Base-by-base conservation (phyloP, 2,329 filamentous ascomycete species). In the Aureobasidium sp. region DNA sequence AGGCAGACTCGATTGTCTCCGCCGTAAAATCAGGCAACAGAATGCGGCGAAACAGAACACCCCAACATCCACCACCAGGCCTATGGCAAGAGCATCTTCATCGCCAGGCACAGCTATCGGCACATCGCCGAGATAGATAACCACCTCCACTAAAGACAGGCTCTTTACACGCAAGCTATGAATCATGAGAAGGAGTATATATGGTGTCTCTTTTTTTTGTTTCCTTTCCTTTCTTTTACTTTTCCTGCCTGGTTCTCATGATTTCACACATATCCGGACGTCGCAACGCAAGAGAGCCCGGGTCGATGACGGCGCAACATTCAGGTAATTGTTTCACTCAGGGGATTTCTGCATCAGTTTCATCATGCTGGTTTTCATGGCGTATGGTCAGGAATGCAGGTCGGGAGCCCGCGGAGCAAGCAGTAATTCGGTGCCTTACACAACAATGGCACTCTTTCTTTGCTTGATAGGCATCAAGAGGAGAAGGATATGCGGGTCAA, bases 21-120 rank as follows among this genome's bases (percentile, higher is more conserved):
- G 60, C 10, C 50, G 59, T 21, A 64, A 64, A 59, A 50, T 64
- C 39, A 47, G 39, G 25, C 51, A 50, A 25, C 63, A 64, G 36
- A 14, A 39, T n/a, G 21, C 37, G 48, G 25, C 63, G n/a, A 59
- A 59, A 47, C 42, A 61, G 60, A 1, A 30, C 30, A 59, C 36
- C 3, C 36, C 57, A 9, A 32, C 55, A 25, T 41, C 57, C 25
- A 27, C 57, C 3, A 21, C 36, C 11, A 59, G 45, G 27, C 42
- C 45, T 27, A 59, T 50, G 57, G 36, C 57, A 34, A 59, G 57
- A 42, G 50, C 57, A 3, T 59, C 57, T 32, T 59, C 57, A 2
- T 59, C 57, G 16, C 57, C 57, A 41, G 57, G 57, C 36, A 59
- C 57, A 59, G 57, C 57, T 32, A 59, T 42, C 27, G 57, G 57